Conservation (phyloP, 805 yeast genomes). For the Schwanniomyces pseudopolymorphus region DNA sequence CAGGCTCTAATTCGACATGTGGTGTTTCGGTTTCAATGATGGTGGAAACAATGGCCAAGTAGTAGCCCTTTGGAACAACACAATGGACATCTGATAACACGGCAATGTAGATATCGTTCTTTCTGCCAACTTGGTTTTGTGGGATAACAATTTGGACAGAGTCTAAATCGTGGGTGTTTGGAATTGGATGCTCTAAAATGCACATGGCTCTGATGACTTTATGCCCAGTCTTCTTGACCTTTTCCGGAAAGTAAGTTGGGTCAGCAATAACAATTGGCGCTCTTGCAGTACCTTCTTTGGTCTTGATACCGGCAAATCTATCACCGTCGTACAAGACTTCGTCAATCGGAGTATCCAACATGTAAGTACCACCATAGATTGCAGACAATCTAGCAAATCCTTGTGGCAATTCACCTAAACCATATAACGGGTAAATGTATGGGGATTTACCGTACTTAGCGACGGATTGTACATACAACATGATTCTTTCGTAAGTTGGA, state of each 20-base stretch:
- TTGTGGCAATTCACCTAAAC: conserved; percentile 97
- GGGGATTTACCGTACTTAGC: conserved; percentile 97
- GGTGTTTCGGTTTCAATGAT: conserved; percentile 92
- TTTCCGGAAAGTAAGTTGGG: conserved; percentile 94
- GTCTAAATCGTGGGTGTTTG: conserved; percentile 77
- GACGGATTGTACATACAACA: conserved; percentile 84
- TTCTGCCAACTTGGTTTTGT: conserved; percentile 90
- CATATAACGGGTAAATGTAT: conserved; percentile 92
- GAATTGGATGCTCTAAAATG: conserved; percentile 84
- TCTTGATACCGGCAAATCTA: conserved; percentile 75
- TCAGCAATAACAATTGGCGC: conserved; percentile 96
- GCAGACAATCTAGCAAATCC: conserved; percentile 97
- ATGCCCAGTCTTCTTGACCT: conserved; percentile 69
- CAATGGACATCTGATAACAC: conserved; percentile 86
- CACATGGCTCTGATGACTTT: conserved; percentile 85
- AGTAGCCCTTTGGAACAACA: conserved; percentile 86
- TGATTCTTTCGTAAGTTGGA: conserved; percentile 83
- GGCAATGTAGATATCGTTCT: conserved; percentile 93
- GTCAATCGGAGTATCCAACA: conserved; percentile 95
- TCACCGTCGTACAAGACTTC: conserved; percentile 74
- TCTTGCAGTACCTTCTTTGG: conserved; percentile 87
- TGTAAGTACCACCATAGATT: conserved; percentile 96
- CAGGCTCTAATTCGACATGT: conserved; percentile 89
- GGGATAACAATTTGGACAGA: conserved; percentile 94
- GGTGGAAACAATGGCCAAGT: conserved; percentile 90